Conservation (phyloP, 163 green algal genomes). For the Coccomyxa subellipsoidea region DNA sequence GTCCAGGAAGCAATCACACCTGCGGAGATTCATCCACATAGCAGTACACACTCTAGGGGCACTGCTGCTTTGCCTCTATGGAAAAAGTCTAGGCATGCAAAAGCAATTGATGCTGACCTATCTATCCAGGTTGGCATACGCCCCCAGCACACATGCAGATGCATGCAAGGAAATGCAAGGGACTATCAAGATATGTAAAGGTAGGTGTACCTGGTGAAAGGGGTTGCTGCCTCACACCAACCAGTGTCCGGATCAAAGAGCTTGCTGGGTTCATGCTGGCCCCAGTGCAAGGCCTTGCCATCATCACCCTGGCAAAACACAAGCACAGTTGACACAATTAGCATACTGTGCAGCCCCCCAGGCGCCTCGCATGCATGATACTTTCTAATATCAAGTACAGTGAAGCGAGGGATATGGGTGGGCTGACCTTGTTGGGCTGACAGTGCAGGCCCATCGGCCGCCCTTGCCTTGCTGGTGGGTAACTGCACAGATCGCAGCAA, state of each 20-base stretch:
- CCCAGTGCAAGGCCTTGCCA: neutral
- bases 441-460: neutral
- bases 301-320: neutral
- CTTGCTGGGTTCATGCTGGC: neutral
- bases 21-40: no score
- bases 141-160: neutral
- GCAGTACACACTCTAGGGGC: neutral
- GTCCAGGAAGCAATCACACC: constrained; percentile 42
- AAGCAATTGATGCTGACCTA: neutral
- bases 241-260: neutral
- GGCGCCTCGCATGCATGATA: neutral
- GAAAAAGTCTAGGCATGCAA: neutral
- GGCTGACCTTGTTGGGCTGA: neutral
- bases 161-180: neutral
- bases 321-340: neutral
- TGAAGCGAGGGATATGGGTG: neutral
- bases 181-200: neutral
- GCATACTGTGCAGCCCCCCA: neutral
- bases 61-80: neutral
- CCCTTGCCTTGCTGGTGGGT: neutral
- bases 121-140: neutral
- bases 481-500: neutral
- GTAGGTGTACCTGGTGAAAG: neutral
- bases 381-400: neutral
- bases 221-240: neutral